Evolutionary conservation across 768 basidiomycete genomes (phyloP), one percentile per base, ranked within the genome.

Genomic region (Hypsizygus marmoreus): DNA sequence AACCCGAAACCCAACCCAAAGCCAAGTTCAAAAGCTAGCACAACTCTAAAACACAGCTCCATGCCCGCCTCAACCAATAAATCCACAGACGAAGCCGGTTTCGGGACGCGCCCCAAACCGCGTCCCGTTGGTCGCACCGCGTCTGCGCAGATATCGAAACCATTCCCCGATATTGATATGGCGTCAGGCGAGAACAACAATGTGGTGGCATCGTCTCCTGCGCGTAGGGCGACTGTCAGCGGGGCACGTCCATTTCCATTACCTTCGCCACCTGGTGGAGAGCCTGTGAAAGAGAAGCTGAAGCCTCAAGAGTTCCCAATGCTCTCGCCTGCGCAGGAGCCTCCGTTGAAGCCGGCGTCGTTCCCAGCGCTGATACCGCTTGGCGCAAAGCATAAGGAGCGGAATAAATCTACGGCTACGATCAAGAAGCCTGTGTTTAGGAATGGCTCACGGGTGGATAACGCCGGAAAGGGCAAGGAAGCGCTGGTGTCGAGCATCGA

Each of bases 231-330:
- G 32, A 52, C 50, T 2, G 33, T 52, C 2, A 50, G 43, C 40
- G 46, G 44, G 23, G 22, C 39, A 9, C 24, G 33, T 7, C 43
- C 30, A 24, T 47, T 39, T 23, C 45, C 49, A 6, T 17, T 35
- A n/a, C n/a, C n/a, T 24, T 20, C 20, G 31, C 13, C 11, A 4
- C 6, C 36, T 29, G 29, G 38, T 42, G 26, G 38, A 33, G 45
- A 50, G 6, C 35, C 40, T 31, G 16, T 30, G 13, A 34, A 17
- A 5, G 33, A 22, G 38, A 57, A 52, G 24, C 47, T 45, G 24
- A 54, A 55, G 43, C 50, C 45, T 2, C 32, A 61, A 25, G 57
- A 51, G 7, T 70, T 69, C 41, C 69, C 68, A 11, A 20, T 20
- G 9, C 19, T 45, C 26, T 50, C 53, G 2, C 47, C 43, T 6